Percentiles rank a stretch among this genome's conserved stretches.
Evolutionary conservation across 257 asterid genomes (phyloP).

Genomic region (Coffea eugenioides): DNA sequence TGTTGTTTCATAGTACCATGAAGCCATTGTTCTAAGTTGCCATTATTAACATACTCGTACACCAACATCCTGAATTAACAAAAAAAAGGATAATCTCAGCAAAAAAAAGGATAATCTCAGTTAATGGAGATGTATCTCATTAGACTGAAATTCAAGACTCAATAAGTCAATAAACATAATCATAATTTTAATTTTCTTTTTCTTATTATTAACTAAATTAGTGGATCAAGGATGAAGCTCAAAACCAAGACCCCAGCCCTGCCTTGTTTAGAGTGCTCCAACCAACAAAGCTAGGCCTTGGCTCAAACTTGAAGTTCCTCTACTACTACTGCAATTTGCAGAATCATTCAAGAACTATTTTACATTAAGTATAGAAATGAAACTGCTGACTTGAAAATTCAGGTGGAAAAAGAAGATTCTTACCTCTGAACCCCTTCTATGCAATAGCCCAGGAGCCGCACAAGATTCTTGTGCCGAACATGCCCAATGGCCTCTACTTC

Average conservation of each 20-base stretch:
- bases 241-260: neutral
- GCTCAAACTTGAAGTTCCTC: conserved; percentile 1
- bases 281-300: conserved; percentile 7
- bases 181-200: neutral
- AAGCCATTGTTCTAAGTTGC: conserved; percentile 97
- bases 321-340: neutral
- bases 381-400: neutral
- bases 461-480: conserved; percentile 95
- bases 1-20: conserved; percentile 90
- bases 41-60: conserved; percentile 89
- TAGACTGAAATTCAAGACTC: neutral
- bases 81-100: conserved; percentile 11
- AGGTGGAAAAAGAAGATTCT: conserved; percentile 16
- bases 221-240: neutral
- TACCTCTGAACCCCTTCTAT: conserved; percentile 96
- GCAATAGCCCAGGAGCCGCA: conserved; percentile 95
- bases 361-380: neutral
- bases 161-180: neutral
- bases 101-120: too few relatives aligned
- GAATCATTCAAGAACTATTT: neutral
- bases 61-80: conserved; percentile 72
- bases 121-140: neutral
- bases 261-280: neutral
- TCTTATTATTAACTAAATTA: neutral
- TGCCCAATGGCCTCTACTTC: conserved; percentile 99